A percentile compares a stretch with the other conserved stretches of the same genome.
Conservation (phyloP, 331 rosid species). For the Cydonia oblonga region DNA sequence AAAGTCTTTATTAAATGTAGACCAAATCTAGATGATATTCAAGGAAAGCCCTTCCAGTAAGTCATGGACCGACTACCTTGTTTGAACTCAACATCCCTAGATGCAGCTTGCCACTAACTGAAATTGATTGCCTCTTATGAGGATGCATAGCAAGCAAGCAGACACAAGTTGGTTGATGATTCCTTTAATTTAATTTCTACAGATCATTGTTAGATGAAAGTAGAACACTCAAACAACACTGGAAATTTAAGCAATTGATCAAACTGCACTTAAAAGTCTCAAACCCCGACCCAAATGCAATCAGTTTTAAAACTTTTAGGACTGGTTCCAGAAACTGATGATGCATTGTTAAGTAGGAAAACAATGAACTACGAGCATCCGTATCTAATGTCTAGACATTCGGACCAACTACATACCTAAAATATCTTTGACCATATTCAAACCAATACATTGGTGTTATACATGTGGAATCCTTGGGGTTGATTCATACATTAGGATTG, state of each 20-base stretch:
- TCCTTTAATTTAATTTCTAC: not conserved
- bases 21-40: too few species aligned
- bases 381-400: not conserved
- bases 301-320: not conserved
- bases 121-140: not conserved
- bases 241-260: not conserved
- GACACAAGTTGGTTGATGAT: not conserved
- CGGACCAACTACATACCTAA: slow-evolving; percentile 29
- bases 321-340: not conserved
- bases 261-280: not conserved
- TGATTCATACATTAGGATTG: slow-evolving; percentile 57
- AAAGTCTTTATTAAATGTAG: too few species aligned
- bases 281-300: not conserved
- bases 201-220: not conserved
- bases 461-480: slow-evolving; percentile 32
- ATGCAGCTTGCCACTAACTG: not conserved
- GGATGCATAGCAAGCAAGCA: not conserved
- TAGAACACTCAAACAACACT: not conserved
- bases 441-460: slow-evolving; percentile 24
- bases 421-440: slow-evolving; percentile 25
- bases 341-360: not conserved
- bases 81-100: not conserved
- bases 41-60: not conserved
- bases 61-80: not conserved
- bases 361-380: not conserved